These are phyloP conservation scores for Murraya paniculata DNA, from an alignment of 345 rosid genomes.

Conservation along the genomic window DNA sequence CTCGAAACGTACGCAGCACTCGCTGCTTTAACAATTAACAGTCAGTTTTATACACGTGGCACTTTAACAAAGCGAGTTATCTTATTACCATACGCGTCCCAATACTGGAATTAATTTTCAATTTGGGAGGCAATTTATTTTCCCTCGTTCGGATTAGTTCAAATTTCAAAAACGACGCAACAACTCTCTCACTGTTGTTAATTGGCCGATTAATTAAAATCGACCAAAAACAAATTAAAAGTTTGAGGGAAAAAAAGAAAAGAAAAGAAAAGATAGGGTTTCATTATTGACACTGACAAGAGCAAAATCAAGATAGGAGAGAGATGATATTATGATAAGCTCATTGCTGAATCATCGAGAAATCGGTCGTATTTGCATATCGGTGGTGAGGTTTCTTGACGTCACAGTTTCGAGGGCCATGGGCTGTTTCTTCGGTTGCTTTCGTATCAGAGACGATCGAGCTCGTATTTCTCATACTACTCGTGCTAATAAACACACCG, in stretches of 20 bases:
- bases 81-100: background rate
- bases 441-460: slow-evolving; percentile 52
- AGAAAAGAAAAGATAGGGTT: slow-evolving; percentile 4
- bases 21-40: background rate
- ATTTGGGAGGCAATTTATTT: slow-evolving; percentile 11
- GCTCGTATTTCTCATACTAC: slow-evolving; percentile 32
- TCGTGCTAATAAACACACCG: slow-evolving; percentile 34
- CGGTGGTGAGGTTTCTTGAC: slow-evolving; percentile 29
- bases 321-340: slow-evolving; percentile 44
- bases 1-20: background rate
- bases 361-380: slow-evolving; percentile 31
- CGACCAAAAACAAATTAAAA: background rate
- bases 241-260: no score
- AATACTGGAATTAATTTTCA: background rate
- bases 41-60: no score
- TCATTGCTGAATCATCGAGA: slow-evolving; percentile 38
- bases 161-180: slow-evolving; percentile 40
- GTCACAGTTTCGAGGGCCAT: slow-evolving; percentile 44
- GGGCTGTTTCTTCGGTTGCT: slow-evolving; percentile 82
- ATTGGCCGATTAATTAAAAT: background rate
- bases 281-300: slow-evolving; percentile 6
- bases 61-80: background rate
- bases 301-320: background rate
- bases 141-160: slow-evolving; percentile 41
- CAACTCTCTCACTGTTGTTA: slow-evolving; percentile 20